phyloP scores from a whole-genome alignment of 176 grass and related monocot species.

The Hordeum marinum region DNA sequence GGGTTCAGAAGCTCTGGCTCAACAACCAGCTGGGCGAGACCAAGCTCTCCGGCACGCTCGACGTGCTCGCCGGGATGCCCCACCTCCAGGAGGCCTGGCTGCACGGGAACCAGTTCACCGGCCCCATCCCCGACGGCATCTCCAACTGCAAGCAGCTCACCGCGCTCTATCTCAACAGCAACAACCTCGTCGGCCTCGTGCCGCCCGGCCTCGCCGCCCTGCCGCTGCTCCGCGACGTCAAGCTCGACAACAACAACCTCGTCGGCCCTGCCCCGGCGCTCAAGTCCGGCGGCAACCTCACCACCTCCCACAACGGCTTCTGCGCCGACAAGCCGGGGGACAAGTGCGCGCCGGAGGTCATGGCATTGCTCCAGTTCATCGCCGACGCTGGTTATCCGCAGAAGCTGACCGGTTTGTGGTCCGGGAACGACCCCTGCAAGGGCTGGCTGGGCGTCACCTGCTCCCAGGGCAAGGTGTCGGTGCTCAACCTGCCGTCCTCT shows the following conservation, averaged over 20 bases:
- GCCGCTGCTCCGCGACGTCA: constrained; percentile 34
- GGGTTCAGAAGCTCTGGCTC: constrained; percentile 63
- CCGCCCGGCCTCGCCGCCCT: constrained; percentile 35
- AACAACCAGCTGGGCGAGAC: constrained; percentile 56
- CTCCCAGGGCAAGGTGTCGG: constrained; percentile 19
- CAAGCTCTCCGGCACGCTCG: constrained; percentile 57
- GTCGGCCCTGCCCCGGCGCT: constrained; percentile 60
- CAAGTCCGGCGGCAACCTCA: constrained; percentile 42
- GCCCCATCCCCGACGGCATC: constrained; percentile 54
- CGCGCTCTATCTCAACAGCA: constrained; percentile 53
- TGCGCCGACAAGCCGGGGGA: constrained; percentile 40
- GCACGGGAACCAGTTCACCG: constrained; percentile 78
- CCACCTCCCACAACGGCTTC: constrained; percentile 45
- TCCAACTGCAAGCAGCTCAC: constrained; percentile 31
- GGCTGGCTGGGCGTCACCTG: constrained; percentile 67
- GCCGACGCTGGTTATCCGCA: constrained; percentile 30
- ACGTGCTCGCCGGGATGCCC: constrained; percentile 47
- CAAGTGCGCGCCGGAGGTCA: constrained; percentile 43
- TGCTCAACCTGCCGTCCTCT: constrained; percentile 44
- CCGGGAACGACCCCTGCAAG: constrained; percentile 52
- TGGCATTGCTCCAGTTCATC: constrained; percentile 60
- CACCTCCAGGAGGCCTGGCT: constrained; percentile 63
- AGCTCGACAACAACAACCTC: constrained; percentile 71
- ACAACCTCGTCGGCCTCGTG: constrained; percentile 70
- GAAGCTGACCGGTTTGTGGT: constrained; percentile 31